These are phyloP conservation scores for Lasiodiplodia gonubiensis DNA, from an alignment of 2,329 filamentous ascomycete species.

Conservation along the genomic window DNA sequence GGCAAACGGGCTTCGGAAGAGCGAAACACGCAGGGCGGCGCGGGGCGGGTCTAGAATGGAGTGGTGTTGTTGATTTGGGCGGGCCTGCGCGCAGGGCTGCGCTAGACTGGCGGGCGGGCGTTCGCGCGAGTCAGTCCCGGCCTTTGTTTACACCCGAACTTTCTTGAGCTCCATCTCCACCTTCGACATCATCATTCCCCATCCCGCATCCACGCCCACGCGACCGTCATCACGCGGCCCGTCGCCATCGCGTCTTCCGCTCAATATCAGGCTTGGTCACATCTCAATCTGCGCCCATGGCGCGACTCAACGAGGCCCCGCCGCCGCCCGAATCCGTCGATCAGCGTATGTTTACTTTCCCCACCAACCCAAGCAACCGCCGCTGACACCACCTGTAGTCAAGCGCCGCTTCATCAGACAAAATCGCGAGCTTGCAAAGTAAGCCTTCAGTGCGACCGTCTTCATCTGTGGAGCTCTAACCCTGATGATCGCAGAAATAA, in stretches of 20 bases:
- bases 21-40: background rate
- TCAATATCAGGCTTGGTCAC: background rate
- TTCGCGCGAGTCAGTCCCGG: constrained; percentile 2
- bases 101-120: constrained; percentile 16
- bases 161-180: constrained; percentile 19
- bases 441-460: constrained; percentile 30
- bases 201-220: constrained; percentile 10
- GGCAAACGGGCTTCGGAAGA: background rate
- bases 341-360: constrained; percentile 62
- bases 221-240: background rate
- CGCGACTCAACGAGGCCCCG: constrained; percentile 78
- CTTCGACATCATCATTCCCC: constrained; percentile 26
- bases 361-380: constrained; percentile 5
- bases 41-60: background rate
- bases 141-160: constrained; percentile 26
- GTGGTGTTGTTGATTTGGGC: constrained; percentile 14
- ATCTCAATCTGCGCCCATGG: constrained; percentile 63
- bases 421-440: constrained; percentile 78
- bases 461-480: background rate
- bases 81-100: constrained; percentile 10
- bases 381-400: constrained; percentile 56
- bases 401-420: constrained; percentile 80
- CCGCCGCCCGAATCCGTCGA: constrained; percentile 72
- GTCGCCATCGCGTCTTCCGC: background rate
- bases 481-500: constrained; percentile 62